Evolutionary conservation across 805 yeast species (phyloP), one percentile per base, ranked within the genome.

Genomic region (Ogataea nonfermentans): DNA sequence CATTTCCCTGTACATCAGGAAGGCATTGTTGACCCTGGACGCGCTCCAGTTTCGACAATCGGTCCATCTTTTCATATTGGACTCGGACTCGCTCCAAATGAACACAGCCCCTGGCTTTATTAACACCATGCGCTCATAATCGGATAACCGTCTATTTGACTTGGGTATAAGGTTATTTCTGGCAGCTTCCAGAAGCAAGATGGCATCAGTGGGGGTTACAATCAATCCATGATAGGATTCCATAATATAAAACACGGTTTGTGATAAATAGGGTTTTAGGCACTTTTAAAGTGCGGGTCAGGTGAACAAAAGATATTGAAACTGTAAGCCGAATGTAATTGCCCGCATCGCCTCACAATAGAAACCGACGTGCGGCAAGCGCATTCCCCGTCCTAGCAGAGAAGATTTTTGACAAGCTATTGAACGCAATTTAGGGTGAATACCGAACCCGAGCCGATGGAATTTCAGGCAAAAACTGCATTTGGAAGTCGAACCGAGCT

Each of bases 61-160:
- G 1, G 90, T 83, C 90, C 91, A 83, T 20, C 90, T 63, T 46
- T 78, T 73, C 79, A 84, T 81, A 12, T 79, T 83, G 29, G 85
- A 78, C 49, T 77, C 81, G 10, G 71, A 65, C 55, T 83, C 90
- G 55, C 78, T 81, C 89, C 89, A 83, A 7, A 81, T 74, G 51
- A 77, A 83, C 2, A 83, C 73, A 2, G 80, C 69, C 4, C 87
- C 87, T 7, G 79, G 68, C 14, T 61, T 60, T 29, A 84, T 81
- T 14, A 62, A 60, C 19, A 65, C 57, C 9, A 45, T 35, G 16
- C 85, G 63, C 55, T 83, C 87, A 20, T 63, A 62, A 16, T 73
- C 78, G 10, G 77, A 71, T 10, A 83, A 68, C 19, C 90, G 59
- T 39, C 84, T 70, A 36, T 68, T 73, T 2, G 81, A 69, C n/a